A percentile compares a stretch with the other conserved stretches of the same genome.
Evolutionary conservation across 106 monocot species (phyloP).

Genomic region (Dioscorea zingiberensis): DNA sequence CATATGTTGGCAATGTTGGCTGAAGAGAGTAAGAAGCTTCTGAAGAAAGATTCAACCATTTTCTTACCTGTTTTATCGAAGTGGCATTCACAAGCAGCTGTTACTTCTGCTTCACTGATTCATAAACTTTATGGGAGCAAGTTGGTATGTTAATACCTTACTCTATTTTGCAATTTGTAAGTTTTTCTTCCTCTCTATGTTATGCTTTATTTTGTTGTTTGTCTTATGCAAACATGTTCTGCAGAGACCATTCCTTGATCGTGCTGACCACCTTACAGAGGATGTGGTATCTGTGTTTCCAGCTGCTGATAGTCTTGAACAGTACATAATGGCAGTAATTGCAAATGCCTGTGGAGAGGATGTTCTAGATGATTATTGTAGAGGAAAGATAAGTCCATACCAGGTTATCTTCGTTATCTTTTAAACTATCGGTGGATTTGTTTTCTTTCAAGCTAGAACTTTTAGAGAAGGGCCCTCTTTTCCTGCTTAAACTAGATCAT

Average conservation of each 20-base stretch:
- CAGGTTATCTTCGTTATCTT: slow-evolving; percentile 38
- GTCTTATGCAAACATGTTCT: slow-evolving; percentile 18
- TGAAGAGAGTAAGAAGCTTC: slow-evolving; percentile 75
- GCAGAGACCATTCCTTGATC: slow-evolving; percentile 97
- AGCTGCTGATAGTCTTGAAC: slow-evolving; percentile 84
- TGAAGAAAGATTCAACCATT: slow-evolving; percentile 73
- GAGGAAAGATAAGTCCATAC: slow-evolving; percentile 52
- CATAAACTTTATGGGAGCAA: slow-evolving; percentile 92
- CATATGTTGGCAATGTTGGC: slow-evolving; percentile 78
- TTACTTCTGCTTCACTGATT: slow-evolving; percentile 75
- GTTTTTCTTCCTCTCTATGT: not conserved
- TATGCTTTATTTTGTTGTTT: not conserved
- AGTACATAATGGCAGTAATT: slow-evolving; percentile 69
- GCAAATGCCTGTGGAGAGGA: slow-evolving; percentile 71
- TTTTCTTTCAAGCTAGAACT: no score
- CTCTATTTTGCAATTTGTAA: not conserved
- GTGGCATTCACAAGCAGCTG: slow-evolving; percentile 69
- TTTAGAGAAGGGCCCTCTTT: no score
- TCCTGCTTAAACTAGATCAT: no score
- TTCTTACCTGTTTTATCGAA: slow-evolving; percentile 69
- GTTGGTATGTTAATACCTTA: slow-evolving; percentile 49
- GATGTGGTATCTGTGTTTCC: slow-evolving; percentile 88
- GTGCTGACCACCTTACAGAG: slow-evolving; percentile 88
- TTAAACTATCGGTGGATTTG: not conserved
- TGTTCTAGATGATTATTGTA: slow-evolving; percentile 53